Percentiles rank a stretch among this genome's conserved stretches.
phyloP scores from a whole-genome alignment of 1,284 basidiomycete species.

The Leccinum cinnamomeum region DNA sequence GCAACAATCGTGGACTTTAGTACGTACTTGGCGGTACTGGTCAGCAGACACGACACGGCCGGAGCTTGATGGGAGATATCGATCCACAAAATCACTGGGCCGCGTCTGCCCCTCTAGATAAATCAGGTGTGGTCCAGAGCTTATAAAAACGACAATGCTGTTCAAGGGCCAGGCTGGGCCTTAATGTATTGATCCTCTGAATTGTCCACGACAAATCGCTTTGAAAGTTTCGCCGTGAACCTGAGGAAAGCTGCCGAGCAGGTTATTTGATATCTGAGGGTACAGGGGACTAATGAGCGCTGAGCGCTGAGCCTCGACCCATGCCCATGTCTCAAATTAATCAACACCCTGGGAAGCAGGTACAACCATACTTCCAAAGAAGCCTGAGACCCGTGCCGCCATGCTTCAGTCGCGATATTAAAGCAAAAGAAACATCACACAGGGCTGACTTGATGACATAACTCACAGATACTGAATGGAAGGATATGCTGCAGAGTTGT shows the following conservation, averaged over 20 bases:
- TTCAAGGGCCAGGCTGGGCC: neutral
- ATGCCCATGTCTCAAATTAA: neutral
- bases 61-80: neutral
- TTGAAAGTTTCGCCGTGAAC: neutral
- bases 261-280: neutral
- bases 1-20: neutral
- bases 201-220: neutral
- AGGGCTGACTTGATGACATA: neutral
- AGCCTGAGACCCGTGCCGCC: neutral
- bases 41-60: slow-evolving; percentile 15
- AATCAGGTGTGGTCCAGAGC: neutral
- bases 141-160: neutral
- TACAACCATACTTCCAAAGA: neutral
- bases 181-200: too few species aligned
- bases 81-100: neutral
- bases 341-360: neutral
- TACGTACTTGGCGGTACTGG: neutral
- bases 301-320: neutral
- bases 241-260: neutral
- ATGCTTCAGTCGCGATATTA: neutral
- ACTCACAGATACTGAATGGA: neutral
- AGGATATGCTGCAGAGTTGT: neutral
- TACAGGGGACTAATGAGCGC: neutral
- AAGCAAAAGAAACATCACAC: neutral
- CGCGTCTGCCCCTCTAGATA: neutral